Base-by-base conservation (phyloP, 805 yeast species). In the Starmerella davenportii region DNA sequence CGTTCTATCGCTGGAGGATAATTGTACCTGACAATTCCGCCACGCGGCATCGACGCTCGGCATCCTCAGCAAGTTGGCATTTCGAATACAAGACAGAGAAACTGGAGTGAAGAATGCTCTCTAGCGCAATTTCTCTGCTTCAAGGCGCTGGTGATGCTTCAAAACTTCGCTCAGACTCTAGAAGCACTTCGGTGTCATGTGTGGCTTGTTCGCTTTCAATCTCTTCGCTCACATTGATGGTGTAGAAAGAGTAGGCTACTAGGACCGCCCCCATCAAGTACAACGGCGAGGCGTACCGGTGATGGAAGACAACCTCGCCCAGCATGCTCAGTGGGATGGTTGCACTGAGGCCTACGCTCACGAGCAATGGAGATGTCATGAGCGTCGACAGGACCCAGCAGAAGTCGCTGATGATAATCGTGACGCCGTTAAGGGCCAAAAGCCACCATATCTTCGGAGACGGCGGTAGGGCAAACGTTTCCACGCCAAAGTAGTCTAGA, bases 301-400 rank as follows among this genome's bases (percentile, higher is more conserved):
- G 71, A 52, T 79, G 77, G 47, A 84, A 62, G 4, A 82, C 40
- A 56, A 82, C 66, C 55, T 90, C 98, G 23, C 95, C 94, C 24
- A 82, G 56, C 80, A 90, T 79, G 0, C 95, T 93, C 37, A 90
- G 68, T 2, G 98, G 98, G 16, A 90, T 90, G 0, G 96, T 87
- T 43, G 85, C 71, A 17, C 93, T 77, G 23, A 90, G 64, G 0
- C 98, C 98, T 9, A 90, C 93, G 0, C 98, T 90, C 2, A 87
- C 96, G 0, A 94, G 85, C 47, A 90, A 63, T 2, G 98, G 98
- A 33, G 90, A 77, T 1, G 98, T 90, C 52, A 90, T 62, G 24
- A 90, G 66, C 72, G 85, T 90, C 0, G 96, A 93, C 45, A 81
- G 73, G 25, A 93, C 94, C 98, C 98, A 90, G 51, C 92, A 74